phyloP scores from a whole-genome alignment of 805 yeast species.

The Pichia deserticola region DNA sequence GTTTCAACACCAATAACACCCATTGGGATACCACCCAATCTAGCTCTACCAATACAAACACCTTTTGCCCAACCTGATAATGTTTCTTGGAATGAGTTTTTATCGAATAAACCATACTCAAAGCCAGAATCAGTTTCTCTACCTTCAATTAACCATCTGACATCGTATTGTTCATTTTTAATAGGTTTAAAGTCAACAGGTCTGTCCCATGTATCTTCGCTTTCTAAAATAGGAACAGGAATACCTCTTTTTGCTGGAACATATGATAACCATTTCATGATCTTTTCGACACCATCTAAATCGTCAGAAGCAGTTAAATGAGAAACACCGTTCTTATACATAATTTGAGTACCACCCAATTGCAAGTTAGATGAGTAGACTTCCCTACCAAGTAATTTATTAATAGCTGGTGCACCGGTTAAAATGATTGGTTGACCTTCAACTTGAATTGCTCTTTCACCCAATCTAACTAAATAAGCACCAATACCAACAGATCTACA shows the following conservation, averaged over 20 bases:
- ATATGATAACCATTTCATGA: conserved; percentile 92
- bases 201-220: conserved; percentile 90
- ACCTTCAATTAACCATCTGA: conserved; percentile 92
- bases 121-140: conserved; percentile 62
- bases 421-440: conserved; percentile 98
- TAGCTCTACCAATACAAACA: conserved; percentile 97
- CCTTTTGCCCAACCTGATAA: conserved; percentile 98
- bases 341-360: conserved; percentile 98
- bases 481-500: conserved; percentile 99
- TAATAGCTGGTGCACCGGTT: conserved; percentile 99
- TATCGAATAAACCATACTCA: conserved; percentile 87
- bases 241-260: conserved; percentile 84
- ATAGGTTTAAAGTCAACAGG: conserved; percentile 75
- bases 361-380: conserved; percentile 95
- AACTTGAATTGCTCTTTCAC: conserved; percentile 97
- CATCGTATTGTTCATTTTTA: conserved; percentile 72
- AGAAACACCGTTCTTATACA: conserved; percentile 97
- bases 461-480: conserved; percentile 95
- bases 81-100: conserved; percentile 90
- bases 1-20: conserved; percentile 98
- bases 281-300: conserved; percentile 90
- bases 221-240: conserved; percentile 85
- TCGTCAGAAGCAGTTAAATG: conserved; percentile 97
- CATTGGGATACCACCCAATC: conserved; percentile 97
- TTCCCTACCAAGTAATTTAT: conserved; percentile 93